Evolutionary conservation across 192 early-diverging fungal species (phyloP), one percentile per base, ranked within the genome.

Genomic region (Coemansia sp.): DNA sequence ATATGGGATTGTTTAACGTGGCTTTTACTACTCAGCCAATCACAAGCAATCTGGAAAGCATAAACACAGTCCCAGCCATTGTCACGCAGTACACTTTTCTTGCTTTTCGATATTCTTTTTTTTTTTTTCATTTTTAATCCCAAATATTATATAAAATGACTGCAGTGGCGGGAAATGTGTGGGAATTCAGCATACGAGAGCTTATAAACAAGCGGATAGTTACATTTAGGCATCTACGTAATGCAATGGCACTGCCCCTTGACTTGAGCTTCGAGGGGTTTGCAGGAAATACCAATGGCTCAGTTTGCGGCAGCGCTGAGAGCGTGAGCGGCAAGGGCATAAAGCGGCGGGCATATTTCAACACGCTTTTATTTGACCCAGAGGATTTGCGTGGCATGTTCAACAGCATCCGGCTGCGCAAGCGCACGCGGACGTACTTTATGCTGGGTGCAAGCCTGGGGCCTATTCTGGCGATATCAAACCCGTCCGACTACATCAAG

Each of bases 401-500:
- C 37, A 79, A 79, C 56, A 75, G 70, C 68, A 73, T 76, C 24
- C 63, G 76, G 44, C 62, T 84, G 22, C 76, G 82, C 47, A 78
- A 78, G 62, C 76, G 82, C 39, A 85, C 89, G 37, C 81, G 77
- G 18, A 78, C 85, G 27, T 90, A 88, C 73, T 88, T 87, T 74
- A 86, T 84, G 61, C 82, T 90, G 12, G 89, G 89, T n/a, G 65
- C 83, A 11, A 88, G 87, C 37, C 71, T 90, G 27, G 89, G 86
- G 16, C 84, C 85, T 4, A 86, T 90, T 61, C 70, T 90, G 29
- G 87, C 87, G 38, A 87, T 89, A 56, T 84, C 80, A 2, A 89
- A 85, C 27, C 83, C 87, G 11, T 62, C 73, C 6, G 89, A 90
- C 68, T 90, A 87, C 67, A 78, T 88, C 3, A 87, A 87, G 61